A percentile compares a stretch with the other conserved stretches of the same genome.
Evolutionary conservation across 139 green algal species (phyloP).

Genomic region (Coelastrella sp.): DNA sequence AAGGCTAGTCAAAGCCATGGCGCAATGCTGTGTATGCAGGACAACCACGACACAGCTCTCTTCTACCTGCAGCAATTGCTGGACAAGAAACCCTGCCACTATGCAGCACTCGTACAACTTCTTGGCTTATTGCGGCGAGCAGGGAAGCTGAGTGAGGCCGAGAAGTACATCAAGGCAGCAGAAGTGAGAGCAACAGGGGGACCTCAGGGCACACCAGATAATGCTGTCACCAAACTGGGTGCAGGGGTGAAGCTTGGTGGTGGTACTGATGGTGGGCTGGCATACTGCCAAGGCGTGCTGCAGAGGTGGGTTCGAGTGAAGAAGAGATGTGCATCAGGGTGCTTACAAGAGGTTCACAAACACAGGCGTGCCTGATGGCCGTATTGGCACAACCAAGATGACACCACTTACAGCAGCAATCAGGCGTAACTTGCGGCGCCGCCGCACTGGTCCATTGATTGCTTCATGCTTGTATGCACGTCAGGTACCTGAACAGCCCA

Average conservation of each 20-base stretch:
- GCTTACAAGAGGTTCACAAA: too few species aligned
- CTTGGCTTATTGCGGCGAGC: constrained; percentile 64
- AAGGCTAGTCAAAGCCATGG: too few species aligned
- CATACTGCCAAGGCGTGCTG: constrained; percentile 75
- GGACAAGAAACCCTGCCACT: constrained; percentile 74
- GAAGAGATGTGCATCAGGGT: too few species aligned
- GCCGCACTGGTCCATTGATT: neutral
- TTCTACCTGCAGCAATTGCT: constrained; percentile 86
- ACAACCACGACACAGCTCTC: constrained; percentile 79
- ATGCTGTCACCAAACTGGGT: too few species aligned
- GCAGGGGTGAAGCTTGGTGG: too few species aligned
- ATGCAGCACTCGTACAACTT: constrained; percentile 74
- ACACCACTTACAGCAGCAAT: too few species aligned
- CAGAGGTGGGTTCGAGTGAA: constrained; percentile 33
- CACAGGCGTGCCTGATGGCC: too few species aligned
- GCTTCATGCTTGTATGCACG: neutral
- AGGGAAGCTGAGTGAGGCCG: constrained; percentile 35
- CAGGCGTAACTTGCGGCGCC: too few species aligned
- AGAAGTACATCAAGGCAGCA: constrained; percentile 37
- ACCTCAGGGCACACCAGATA: neutral
- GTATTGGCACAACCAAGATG: too few species aligned
- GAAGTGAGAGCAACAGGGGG: constrained; percentile 18
- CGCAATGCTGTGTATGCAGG: constrained; percentile 49
- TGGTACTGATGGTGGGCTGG: constrained; percentile 66
- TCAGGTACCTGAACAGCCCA: constrained; percentile 69